phyloP scores from a whole-genome alignment of 2,329 filamentous ascomycete genomes.

The Fusarium dimerum region DNA sequence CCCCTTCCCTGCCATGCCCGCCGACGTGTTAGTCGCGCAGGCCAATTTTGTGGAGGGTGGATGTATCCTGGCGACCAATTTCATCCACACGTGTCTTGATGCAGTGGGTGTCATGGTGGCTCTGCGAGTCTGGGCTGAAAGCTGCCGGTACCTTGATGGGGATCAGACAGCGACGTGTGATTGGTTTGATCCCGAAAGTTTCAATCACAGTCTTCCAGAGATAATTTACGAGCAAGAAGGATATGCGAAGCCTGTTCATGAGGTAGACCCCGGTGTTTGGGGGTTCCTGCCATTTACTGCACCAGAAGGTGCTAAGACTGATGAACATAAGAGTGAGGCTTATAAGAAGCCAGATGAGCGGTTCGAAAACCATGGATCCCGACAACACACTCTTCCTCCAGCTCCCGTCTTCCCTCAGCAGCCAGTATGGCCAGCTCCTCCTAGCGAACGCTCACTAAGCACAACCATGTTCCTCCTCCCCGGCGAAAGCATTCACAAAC shows the following conservation, averaged over 20 bases:
- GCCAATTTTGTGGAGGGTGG: slow-evolving; percentile 35
- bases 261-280: slow-evolving; percentile 31
- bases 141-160: slow-evolving; percentile 30
- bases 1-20: slow-evolving; percentile 27
- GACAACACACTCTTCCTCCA: slow-evolving; percentile 12
- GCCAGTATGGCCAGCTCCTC: slow-evolving; percentile 29
- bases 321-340: background rate
- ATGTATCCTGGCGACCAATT: slow-evolving; percentile 29
- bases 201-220: slow-evolving; percentile 31
- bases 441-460: slow-evolving; percentile 25
- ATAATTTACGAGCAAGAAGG: slow-evolving; percentile 31
- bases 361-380: too few relatives aligned
- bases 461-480: slow-evolving; percentile 36
- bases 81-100: slow-evolving; percentile 31
- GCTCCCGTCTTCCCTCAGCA: slow-evolving; percentile 29
- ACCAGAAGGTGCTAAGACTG: background rate
- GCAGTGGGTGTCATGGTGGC: slow-evolving; percentile 31
- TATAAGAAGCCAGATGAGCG: too few relatives aligned
- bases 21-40: slow-evolving; percentile 32
- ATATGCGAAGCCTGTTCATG: slow-evolving; percentile 14
- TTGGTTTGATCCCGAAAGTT: slow-evolving; percentile 33
- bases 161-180: slow-evolving; percentile 25
- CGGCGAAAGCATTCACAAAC: slow-evolving; percentile 27
- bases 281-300: slow-evolving; percentile 27
- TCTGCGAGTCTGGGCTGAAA: slow-evolving; percentile 34